Evolutionary conservation across 2,329 filamentous ascomycete species (phyloP).

Genomic region (Venturia nashicola): DNA sequence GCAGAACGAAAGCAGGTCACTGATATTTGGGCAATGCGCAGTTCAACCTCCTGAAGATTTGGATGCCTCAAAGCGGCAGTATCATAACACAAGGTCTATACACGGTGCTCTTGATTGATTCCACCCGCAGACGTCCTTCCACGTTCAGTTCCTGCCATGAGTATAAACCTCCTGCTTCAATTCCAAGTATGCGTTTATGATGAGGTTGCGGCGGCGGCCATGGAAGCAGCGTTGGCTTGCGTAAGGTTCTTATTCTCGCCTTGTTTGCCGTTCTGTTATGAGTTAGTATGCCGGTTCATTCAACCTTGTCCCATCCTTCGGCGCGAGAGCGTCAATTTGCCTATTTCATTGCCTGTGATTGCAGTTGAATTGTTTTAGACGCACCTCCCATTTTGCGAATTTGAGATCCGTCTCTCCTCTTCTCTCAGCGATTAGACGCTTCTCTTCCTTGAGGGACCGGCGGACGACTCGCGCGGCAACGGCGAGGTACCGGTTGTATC

Average conservation of each 20-base stretch:
- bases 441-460: conserved; percentile 91
- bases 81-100: conserved; percentile 7
- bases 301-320: background rate
- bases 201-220: conserved; percentile 30
- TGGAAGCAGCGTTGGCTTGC: conserved; percentile 38
- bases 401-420: conserved; percentile 80
- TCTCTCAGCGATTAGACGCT: conserved; percentile 76
- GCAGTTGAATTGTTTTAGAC: conserved; percentile 24
- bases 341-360: background rate
- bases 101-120: background rate
- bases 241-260: conserved; percentile 67
- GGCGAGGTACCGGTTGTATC: conserved; percentile 99
- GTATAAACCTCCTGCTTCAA: background rate
- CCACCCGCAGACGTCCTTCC: background rate
- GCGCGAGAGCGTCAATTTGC: background rate
- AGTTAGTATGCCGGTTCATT: background rate
- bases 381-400: conserved; percentile 93
- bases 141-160: background rate
- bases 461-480: conserved; percentile 91
- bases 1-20: background rate
- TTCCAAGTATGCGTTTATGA: conserved; percentile 22
- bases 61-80: background rate
- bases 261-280: conserved; percentile 81
- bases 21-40: background rate
- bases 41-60: background rate